These are phyloP conservation scores for Pseudomicrostroma phylloplanum DNA, from an alignment of 1,284 basidiomycete species.

Conservation along the genomic window DNA sequence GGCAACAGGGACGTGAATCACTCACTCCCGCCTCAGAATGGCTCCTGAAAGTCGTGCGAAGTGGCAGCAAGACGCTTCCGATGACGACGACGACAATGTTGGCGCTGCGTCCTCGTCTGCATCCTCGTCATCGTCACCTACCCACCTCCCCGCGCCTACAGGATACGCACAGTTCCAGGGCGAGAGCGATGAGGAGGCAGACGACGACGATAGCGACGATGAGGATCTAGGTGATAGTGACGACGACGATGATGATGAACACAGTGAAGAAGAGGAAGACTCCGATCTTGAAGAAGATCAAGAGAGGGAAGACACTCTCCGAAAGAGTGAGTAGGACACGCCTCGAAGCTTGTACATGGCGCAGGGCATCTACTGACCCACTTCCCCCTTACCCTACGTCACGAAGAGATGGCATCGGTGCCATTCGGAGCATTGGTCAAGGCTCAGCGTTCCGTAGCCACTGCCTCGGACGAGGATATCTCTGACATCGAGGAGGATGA, in stretches of 20 bases:
- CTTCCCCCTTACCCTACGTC: background rate
- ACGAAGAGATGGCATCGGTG: slow-evolving; percentile 17
- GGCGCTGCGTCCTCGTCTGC: too few relatives aligned
- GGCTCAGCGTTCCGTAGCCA: slow-evolving; percentile 60
- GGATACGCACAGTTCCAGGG: slow-evolving; percentile 5
- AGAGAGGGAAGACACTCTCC: slow-evolving; percentile 12
- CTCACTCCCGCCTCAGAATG: too few relatives aligned
- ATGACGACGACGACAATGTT: too few relatives aligned
- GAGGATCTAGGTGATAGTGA: slow-evolving; percentile 33
- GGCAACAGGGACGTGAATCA: too few relatives aligned
- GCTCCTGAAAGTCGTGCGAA: too few relatives aligned
- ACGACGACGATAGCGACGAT: slow-evolving; percentile 55
- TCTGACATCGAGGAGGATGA: slow-evolving; percentile 33
- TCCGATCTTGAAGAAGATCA: slow-evolving; percentile 13
- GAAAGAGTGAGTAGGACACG: background rate
- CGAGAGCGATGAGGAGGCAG: slow-evolving; percentile 57
- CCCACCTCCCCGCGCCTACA: too few relatives aligned
- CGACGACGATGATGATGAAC: slow-evolving; percentile 12
- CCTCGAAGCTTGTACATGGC: background rate
- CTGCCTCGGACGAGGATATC: slow-evolving; percentile 20
- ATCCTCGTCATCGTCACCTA: too few relatives aligned
- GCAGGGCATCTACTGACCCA: background rate
- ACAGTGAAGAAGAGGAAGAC: slow-evolving; percentile 8
- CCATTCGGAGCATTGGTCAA: slow-evolving; percentile 58
- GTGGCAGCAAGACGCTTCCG: too few relatives aligned